Percentiles rank a stretch among this genome's conserved stretches.
phyloP scores from a whole-genome alignment of 1,284 basidiomycete species.

The Fistulina hepatica region DNA sequence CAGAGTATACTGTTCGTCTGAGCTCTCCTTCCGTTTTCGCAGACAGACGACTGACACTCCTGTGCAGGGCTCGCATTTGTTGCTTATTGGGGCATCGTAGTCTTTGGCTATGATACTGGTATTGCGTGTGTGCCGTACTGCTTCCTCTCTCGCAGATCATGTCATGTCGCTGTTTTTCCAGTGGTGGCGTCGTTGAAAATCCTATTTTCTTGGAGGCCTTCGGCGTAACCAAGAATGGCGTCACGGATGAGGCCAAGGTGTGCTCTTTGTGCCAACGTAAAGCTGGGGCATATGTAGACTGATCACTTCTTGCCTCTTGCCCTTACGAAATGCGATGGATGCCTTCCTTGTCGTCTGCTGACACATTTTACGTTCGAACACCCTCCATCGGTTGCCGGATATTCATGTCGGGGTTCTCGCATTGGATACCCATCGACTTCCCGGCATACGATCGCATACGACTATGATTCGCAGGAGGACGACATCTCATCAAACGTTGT shows the following conservation, averaged over 20 bases:
- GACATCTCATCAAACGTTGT: constrained; percentile 45
- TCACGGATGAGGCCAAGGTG: constrained; percentile 24
- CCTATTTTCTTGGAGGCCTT: constrained; percentile 53
- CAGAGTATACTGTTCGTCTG: constrained; percentile 44
- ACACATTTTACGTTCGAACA: background rate
- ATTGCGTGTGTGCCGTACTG: constrained; percentile 3
- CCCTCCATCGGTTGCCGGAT: no score
- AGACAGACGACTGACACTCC: background rate
- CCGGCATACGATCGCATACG: no score
- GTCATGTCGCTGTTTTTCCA: constrained; percentile 22
- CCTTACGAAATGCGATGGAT: constrained; percentile 24
- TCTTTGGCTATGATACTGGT: constrained; percentile 46
- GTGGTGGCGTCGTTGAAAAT: constrained; percentile 57
- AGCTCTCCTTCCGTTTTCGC: background rate
- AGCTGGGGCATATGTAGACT: no score
- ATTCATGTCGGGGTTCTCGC: no score
- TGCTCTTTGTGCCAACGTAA: no score
- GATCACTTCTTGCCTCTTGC: no score
- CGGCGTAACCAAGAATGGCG: constrained; percentile 31
- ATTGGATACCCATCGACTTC: background rate
- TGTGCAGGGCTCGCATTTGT: constrained; percentile 54
- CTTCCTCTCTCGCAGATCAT: background rate
- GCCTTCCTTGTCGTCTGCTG: constrained; percentile 7
- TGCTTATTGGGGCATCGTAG: constrained; percentile 67
- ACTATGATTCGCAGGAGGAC: constrained; percentile 20